Evolutionary conservation across 441 rosid species (phyloP), one percentile per base, ranked within the genome.

Genomic region (Corymbia calophylla): DNA sequence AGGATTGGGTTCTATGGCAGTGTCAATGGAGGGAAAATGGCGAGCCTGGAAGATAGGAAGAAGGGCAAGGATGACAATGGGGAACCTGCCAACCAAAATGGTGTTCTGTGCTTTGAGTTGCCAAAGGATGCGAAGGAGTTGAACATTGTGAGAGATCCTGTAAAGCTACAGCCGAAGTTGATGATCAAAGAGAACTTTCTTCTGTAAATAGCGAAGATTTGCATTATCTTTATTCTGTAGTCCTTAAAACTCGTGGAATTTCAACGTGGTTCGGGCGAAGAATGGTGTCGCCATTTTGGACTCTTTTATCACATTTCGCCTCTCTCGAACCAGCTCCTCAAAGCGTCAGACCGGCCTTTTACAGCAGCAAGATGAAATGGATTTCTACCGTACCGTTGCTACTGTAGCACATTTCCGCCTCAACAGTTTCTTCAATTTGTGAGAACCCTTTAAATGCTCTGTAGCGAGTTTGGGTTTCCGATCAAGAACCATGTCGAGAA

Each of bases 31-130:
- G 6, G 64, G 64, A 58, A 5, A 25, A 58, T 1, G 14, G 9
- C 15, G 6, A 58, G 64, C 25, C 25, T 58, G n/a, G 64, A 58
- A 10, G 25, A 58, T 58, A 25, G 64, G 64, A 58, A 58, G 11
- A 56, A 8, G 8, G 62, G 23, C 62, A 56, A 56, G 62, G 62
- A 9, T 23, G 62, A 23, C 29, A 56, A 23, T 1, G 62, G 13
- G 9, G 62, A 56, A 56, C 9, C 62, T 56, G 62, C 62, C 4
- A 5, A 56, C 62, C 62, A 23, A 62, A 62, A 62, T 29, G 68
- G 5, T 62, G 68, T 60, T 2, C n/a, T n/a, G n/a, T n/a, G n/a
- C n/a, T n/a, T n/a, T n/a, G n/a, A 0, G 0, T 60, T 29, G 2
- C 31, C 8, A 0, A 54, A 2, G 7, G 56, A n/a, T 25, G 62